Evolutionary conservation across 2,329 filamentous ascomycete species (phyloP).

Genomic region (Xylaria sp.): DNA sequence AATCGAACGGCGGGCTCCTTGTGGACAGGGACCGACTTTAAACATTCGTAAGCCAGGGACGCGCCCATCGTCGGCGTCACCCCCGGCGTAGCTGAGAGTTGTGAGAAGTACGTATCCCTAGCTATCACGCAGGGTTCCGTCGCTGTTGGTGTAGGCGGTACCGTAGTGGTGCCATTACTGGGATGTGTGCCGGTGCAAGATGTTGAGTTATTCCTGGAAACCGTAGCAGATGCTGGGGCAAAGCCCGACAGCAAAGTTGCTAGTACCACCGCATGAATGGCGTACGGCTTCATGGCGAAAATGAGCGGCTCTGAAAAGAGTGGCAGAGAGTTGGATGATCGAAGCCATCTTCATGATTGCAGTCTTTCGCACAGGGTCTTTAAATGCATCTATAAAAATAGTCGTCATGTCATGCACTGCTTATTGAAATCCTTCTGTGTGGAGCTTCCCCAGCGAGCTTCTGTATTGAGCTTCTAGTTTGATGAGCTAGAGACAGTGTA

Average conservation of each 20-base stretch:
- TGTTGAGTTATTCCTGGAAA: constrained; percentile 4
- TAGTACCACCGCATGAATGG: constrained; percentile 3
- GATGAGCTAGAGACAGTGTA: no score
- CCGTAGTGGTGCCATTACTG: constrained; percentile 5
- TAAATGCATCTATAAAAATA: constrained; percentile 10
- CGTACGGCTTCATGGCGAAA: constrained; percentile 15
- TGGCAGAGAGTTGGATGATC: constrained; percentile 18
- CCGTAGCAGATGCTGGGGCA: constrained; percentile 6
- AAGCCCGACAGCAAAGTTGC: background rate
- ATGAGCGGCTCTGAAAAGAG: constrained; percentile 17
- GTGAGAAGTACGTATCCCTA: constrained; percentile 19
- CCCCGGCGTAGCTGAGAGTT: constrained; percentile 2
- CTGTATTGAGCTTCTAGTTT: background rate
- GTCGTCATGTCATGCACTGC: background rate
- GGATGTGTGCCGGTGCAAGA: constrained; percentile 3
- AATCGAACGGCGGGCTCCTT: constrained; percentile 22
- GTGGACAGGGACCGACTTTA: constrained; percentile 20
- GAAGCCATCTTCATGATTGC: background rate
- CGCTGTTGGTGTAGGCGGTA: constrained; percentile 13
- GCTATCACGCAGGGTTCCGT: constrained; percentile 20
- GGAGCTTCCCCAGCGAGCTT: constrained; percentile 1
- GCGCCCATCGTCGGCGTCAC: constrained; percentile 21
- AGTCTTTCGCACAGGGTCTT: background rate
- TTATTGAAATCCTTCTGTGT: background rate
- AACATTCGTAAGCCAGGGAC: constrained; percentile 18